Conservation (phyloP, 139 green algal species). For the Yamagishiella unicocca region DNA sequence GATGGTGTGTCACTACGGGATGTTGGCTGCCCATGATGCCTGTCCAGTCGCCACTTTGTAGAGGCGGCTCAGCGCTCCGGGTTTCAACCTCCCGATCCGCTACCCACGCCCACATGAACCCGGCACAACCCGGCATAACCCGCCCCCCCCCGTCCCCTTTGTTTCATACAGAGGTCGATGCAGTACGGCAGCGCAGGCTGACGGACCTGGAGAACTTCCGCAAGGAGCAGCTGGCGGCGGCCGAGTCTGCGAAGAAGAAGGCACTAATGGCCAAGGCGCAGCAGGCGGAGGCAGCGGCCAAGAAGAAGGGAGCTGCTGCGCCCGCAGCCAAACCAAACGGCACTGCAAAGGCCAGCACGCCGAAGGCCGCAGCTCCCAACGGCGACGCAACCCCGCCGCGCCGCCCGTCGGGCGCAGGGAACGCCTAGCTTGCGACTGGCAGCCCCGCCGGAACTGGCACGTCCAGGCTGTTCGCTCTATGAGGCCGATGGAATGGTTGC, state of each 20-base stretch:
- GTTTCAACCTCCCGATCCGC: too few species aligned
- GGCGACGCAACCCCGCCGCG: slow-evolving; percentile 8
- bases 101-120: too few species aligned
- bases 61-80: too few species aligned
- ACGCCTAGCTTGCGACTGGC: too few species aligned
- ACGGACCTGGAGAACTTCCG: slow-evolving; percentile 59
- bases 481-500: too few species aligned
- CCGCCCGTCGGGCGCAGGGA: neutral
- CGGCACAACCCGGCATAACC: too few species aligned
- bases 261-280: slow-evolving; percentile 50
- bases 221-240: slow-evolving; percentile 55
- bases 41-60: too few species aligned
- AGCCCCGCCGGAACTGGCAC: too few species aligned
- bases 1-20: too few species aligned
- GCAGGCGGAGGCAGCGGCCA: slow-evolving; percentile 15
- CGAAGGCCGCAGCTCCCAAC: neutral
- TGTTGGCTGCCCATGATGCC: too few species aligned
- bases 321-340: neutral
- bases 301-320: slow-evolving; percentile 17
- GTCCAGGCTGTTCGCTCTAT: too few species aligned
- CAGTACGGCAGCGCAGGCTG: slow-evolving; percentile 52
- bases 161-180: slow-evolving; percentile 54
- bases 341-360: neutral
- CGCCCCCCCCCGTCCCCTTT: too few species aligned
- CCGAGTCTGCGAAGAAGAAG: slow-evolving; percentile 57